Conservation (phyloP, 768 basidiomycete species). For the Suillus subalutaceus region DNA sequence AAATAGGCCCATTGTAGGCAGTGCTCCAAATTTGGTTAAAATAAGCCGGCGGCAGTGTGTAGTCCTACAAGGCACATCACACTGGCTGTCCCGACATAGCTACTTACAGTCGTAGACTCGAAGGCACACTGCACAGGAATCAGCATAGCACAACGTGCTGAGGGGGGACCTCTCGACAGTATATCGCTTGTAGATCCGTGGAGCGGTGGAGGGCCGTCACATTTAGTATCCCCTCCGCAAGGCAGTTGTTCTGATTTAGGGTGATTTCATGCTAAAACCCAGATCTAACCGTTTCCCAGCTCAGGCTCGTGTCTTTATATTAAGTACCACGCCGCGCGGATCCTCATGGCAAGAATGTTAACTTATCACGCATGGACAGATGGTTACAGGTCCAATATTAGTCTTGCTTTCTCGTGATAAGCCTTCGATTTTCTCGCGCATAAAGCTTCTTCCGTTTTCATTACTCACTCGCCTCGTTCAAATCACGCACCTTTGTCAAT, state of each 20-base stretch:
- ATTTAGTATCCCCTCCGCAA: background rate
- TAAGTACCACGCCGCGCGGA: too few relatives aligned
- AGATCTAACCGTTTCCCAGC: too few relatives aligned
- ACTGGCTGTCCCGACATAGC: background rate
- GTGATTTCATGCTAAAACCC: too few relatives aligned
- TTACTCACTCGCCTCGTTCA: background rate
- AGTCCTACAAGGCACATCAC: background rate
- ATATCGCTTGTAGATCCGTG: background rate
- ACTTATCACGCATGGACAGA: background rate
- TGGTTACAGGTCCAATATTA: background rate
- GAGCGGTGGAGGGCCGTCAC: too few relatives aligned
- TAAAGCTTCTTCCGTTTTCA: background rate
- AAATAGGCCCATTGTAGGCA: conserved; percentile 1
- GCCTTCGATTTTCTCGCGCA: background rate
- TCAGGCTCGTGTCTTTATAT: too few relatives aligned
- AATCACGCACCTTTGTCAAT: background rate
- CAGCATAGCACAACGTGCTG: background rate
- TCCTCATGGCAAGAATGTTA: too few relatives aligned
- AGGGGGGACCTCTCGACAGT: background rate
- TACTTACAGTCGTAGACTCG: background rate
- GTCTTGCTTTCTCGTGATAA: background rate
- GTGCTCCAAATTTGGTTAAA: background rate
- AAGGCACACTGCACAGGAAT: background rate
- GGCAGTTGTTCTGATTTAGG: background rate
- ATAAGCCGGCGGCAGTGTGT: background rate